Conservation (phyloP, 2,329 filamentous ascomycete genomes). For the Scedosporium dehoogii region DNA sequence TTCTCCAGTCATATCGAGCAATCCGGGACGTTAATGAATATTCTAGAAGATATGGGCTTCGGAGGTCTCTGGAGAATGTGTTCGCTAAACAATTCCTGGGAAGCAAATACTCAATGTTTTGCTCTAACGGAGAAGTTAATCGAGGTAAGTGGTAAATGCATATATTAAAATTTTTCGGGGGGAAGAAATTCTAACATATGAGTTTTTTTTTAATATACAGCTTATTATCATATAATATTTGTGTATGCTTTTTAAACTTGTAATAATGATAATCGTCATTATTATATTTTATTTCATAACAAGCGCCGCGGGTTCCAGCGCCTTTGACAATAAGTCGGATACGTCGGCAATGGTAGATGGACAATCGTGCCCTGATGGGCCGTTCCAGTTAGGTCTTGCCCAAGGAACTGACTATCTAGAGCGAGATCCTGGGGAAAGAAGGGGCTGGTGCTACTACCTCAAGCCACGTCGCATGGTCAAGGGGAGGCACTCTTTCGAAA, state of each 20-base stretch:
- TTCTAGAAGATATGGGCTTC: slow-evolving; percentile 52
- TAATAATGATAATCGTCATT: no score
- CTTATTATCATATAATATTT: not conserved
- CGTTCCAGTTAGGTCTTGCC: no score
- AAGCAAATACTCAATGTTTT: slow-evolving; percentile 41
- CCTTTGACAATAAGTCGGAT: no score
- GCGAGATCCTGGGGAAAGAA: no score
- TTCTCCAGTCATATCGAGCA: slow-evolving; percentile 39
- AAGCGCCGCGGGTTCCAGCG: no score
- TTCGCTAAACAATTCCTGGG: slow-evolving; percentile 37
- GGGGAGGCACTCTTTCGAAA: no score
- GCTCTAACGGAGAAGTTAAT: slow-evolving; percentile 50
- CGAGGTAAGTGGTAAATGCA: slow-evolving; percentile 14
- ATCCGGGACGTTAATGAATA: slow-evolving; percentile 36
- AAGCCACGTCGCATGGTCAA: no score
- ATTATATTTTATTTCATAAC: no score
- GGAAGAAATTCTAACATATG: not conserved
- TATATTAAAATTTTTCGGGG: not conserved
- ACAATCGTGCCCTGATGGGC: no score
- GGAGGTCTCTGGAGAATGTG: slow-evolving; percentile 51
- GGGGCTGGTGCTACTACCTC: no score
- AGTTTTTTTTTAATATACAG: not conserved
- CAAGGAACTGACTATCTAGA: no score
- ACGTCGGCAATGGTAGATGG: no score
- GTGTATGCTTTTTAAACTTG: not conserved